Evolutionary conservation across 257 asterid species (phyloP), one percentile per base, ranked within the genome.

Genomic region (Mitragyna speciosa): DNA sequence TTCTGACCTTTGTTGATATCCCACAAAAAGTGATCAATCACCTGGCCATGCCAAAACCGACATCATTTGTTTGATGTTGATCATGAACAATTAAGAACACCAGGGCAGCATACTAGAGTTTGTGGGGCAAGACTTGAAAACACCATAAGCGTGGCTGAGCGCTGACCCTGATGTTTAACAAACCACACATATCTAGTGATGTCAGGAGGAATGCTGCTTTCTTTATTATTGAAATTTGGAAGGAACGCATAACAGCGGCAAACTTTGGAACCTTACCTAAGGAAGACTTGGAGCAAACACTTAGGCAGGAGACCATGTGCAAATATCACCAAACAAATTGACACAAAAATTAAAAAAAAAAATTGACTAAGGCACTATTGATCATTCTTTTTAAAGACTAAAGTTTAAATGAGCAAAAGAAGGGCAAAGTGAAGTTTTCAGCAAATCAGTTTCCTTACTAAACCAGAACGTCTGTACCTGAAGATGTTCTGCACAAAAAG

Each of bases 151-250:
- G 36, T 20, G 9, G 24, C 26, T 26, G 7, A 71, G 59, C 47
- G 71, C 73, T 80, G 83, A 66, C 52, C 33, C n/a, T 64, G 49
- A 14, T 33, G 30, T 56, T 31, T 51, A 65, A 82, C 82, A 72
- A 72, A 68, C 77, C 68, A 73, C n/a, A n/a, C 24, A 75, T 75
- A 70, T 76, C 36, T 33, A 41, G 30, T 69, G 77, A 75, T 39
- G 61, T 77, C 72, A 66, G 70, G 31, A 52, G 49, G n/a, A 73
- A 19, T 52, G 77, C 31, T 52, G 77, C 77, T 73, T 20, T 73
- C 59, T 26, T 11, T 30, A 72, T 72, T 9, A 72, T 72, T 72
- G n/a, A 72, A 47, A 48, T 47, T 72, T 72, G 63, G 26, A 47
- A 26, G 51, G 76, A 47, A 26, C 76, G 26, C 76, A n/a, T 72